A percentile compares a stretch with the other conserved stretches of the same genome.
These are phyloP conservation scores for Penicillium diatomitis DNA, from an alignment of 495 filamentous ascomycete genomes.

Conservation along the genomic window DNA sequence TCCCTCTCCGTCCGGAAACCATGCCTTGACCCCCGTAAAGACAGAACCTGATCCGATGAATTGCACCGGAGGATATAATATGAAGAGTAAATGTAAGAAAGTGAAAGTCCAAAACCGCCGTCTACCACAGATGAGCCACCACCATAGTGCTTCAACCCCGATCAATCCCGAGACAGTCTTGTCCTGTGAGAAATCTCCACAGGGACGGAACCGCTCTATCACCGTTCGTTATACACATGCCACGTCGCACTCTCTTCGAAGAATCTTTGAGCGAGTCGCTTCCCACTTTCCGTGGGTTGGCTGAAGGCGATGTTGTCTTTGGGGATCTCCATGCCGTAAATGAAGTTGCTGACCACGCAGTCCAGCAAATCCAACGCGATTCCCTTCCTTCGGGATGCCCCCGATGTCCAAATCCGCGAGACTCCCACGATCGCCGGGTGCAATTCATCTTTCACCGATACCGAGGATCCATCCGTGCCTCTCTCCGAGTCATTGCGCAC, in stretches of 20 bases:
- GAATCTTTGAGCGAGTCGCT: slow-evolving; percentile 52
- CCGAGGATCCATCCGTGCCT: slow-evolving; percentile 32
- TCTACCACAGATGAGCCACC: not conserved
- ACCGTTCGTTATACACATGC: slow-evolving; percentile 43
- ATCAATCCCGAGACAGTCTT: not conserved
- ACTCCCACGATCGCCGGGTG: slow-evolving; percentile 54
- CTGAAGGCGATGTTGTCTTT: slow-evolving; percentile 61
- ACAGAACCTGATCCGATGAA: too few relatives aligned
- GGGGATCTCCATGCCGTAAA: slow-evolving; percentile 56
- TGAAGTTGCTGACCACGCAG: slow-evolving; percentile 51
- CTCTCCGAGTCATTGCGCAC: slow-evolving; percentile 18
- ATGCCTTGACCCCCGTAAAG: not conserved
- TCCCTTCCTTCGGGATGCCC: slow-evolving; percentile 47
- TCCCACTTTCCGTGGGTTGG: slow-evolving; percentile 66
- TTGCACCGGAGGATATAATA: not conserved
- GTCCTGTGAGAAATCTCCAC: not conserved
- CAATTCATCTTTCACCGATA: slow-evolving; percentile 30
- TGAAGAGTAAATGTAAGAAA: not conserved
- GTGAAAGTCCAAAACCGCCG: not conserved
- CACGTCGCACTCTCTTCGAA: slow-evolving; percentile 44
- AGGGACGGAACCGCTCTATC: slow-evolving; percentile 4
- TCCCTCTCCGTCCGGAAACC: not conserved
- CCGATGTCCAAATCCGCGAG: slow-evolving; percentile 66
- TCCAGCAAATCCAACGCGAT: slow-evolving; percentile 56
- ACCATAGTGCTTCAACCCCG: not conserved